A percentile compares a stretch with the other conserved stretches of the same genome.
These are phyloP conservation scores for Phlebopus sp. DNA, from an alignment of 1,284 basidiomycete species.

Conservation along the genomic window DNA sequence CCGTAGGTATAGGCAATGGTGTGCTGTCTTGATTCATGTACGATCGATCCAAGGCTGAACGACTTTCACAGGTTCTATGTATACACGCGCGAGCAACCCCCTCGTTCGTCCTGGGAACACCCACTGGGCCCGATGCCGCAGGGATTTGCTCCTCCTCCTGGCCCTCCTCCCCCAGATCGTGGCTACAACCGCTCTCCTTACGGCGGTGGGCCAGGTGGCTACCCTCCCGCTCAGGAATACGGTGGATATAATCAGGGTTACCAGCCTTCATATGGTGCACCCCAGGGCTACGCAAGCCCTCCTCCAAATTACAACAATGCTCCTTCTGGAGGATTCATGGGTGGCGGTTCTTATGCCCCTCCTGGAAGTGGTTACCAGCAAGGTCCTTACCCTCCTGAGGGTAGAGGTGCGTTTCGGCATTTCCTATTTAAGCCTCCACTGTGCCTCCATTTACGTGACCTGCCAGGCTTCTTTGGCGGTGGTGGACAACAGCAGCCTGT, in stretches of 20 bases:
- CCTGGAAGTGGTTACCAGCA: slow-evolving; percentile 7
- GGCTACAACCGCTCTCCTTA: slow-evolving; percentile 32
- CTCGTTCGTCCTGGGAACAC: slow-evolving; percentile 64
- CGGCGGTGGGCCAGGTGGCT: slow-evolving; percentile 20
- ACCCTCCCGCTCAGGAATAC: slow-evolving; percentile 21
- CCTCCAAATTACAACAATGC: slow-evolving; percentile 16
- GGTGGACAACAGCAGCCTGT: slow-evolving; percentile 7
- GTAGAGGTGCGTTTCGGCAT: slow-evolving; percentile 19
- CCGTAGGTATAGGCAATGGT: slow-evolving; percentile 68
- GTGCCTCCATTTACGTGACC: background rate
- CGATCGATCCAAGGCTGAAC: background rate
- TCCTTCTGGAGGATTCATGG: slow-evolving; percentile 19
- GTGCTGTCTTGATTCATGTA: slow-evolving; percentile 19
- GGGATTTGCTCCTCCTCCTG: slow-evolving; percentile 43
- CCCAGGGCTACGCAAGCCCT: slow-evolving; percentile 27
- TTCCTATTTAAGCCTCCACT: background rate
- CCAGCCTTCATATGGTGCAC: slow-evolving; percentile 14
- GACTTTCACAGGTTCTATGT: slow-evolving; percentile 62
- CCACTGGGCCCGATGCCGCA: slow-evolving; percentile 48
- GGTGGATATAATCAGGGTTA: slow-evolving; percentile 19
- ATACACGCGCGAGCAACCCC: slow-evolving; percentile 57
- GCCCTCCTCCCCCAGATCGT: slow-evolving; percentile 28
- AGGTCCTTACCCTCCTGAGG: slow-evolving; percentile 2
- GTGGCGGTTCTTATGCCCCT: slow-evolving; percentile 1
- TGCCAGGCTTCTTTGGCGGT: slow-evolving; percentile 16